Evolutionary conservation across 2,329 filamentous ascomycete species (phyloP), one percentile per base, ranked within the genome.

Genomic region (Keithomyces neogunnii): DNA sequence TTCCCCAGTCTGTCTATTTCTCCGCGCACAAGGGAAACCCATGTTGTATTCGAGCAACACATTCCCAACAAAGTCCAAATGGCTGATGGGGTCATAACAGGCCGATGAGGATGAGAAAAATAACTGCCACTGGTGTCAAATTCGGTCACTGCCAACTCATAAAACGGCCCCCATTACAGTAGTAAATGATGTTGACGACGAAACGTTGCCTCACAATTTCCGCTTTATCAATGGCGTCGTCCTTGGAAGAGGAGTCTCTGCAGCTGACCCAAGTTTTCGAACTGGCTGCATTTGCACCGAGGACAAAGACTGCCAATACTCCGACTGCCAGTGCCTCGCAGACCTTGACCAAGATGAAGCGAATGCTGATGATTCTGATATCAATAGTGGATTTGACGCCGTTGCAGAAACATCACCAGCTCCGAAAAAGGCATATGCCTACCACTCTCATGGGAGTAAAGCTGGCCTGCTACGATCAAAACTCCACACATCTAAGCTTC

Each of bases 301-400:
- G 2, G 74, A 81, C 47, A 74, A 77, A 59, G 77, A 81, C 3
- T 91, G 88, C 62, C 82, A 86, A 62, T 88, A 83, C 58, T 73
- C 71, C 38, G 73, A 69, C 29, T 95, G 89, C 62, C 72, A 76
- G 8, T 93, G 88, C 56, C 74, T 90, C n/a, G 83, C 80, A 29
- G 78, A 83, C 8, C 75, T 80, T 0, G 75, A 80, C 51, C 50
- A 56, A 7, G 49, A 47, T 10, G 49, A 42, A 28, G 44, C 39
- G 11, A 51, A 47, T 33, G 52, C 39, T 55, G 53, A 59, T 62
- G 69, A 53, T 10, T 70, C 72, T 1, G 71, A 70, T 0, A 68
- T 70, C 1, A 66, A 73, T 45, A 65, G 40, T 29, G 28, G 33
- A 28, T 30, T 31, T 3, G 29, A 35, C 5, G 13, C 45, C 9